Conservation (phyloP, 768 basidiomycete species). For the Termitomyces sp. region DNA sequence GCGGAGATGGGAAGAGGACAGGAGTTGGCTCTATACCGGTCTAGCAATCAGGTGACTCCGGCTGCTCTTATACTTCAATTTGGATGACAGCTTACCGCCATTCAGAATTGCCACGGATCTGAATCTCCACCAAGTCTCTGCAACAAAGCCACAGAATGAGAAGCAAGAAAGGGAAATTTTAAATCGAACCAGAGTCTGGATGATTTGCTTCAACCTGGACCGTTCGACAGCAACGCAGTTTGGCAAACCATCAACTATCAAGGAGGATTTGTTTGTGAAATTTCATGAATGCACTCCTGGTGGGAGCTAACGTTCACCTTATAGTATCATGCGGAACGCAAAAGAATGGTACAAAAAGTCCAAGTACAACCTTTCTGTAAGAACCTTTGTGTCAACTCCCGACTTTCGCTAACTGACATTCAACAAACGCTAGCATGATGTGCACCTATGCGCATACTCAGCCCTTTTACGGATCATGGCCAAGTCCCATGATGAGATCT, state of each 20-base stretch:
- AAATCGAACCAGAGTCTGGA: slow-evolving; percentile 86
- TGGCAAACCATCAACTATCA: slow-evolving; percentile 86
- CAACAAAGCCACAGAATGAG: slow-evolving; percentile 64
- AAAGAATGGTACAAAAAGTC: slow-evolving; percentile 77
- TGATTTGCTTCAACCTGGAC: slow-evolving; percentile 89
- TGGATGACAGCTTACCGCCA: background rate
- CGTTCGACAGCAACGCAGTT: slow-evolving; percentile 86
- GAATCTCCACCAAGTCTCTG: slow-evolving; percentile 72
- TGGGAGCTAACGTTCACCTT: background rate
- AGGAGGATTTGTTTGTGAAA: slow-evolving; percentile 69
- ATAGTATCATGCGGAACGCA: slow-evolving; percentile 65
- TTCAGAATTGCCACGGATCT: slow-evolving; percentile 83
- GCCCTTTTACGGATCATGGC: slow-evolving; percentile 68
- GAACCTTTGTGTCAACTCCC: slow-evolving; percentile 10
- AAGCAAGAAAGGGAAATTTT: slow-evolving; percentile 78
- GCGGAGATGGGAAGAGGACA: slow-evolving; percentile 84
- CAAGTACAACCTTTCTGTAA: slow-evolving; percentile 56
- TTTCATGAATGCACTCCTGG: background rate
- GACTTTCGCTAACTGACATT: background rate
- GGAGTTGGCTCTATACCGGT: slow-evolving; percentile 87
- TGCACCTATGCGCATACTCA: slow-evolving; percentile 75
- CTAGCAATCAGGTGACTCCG: slow-evolving; percentile 67
- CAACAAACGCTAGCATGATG: slow-evolving; percentile 51
- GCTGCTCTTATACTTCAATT: slow-evolving; percentile 5
- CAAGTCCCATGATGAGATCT: slow-evolving; percentile 75